Evolutionary conservation across 495 filamentous ascomycete genomes (phyloP).

Genomic region (Trichoderma asperelloides): DNA sequence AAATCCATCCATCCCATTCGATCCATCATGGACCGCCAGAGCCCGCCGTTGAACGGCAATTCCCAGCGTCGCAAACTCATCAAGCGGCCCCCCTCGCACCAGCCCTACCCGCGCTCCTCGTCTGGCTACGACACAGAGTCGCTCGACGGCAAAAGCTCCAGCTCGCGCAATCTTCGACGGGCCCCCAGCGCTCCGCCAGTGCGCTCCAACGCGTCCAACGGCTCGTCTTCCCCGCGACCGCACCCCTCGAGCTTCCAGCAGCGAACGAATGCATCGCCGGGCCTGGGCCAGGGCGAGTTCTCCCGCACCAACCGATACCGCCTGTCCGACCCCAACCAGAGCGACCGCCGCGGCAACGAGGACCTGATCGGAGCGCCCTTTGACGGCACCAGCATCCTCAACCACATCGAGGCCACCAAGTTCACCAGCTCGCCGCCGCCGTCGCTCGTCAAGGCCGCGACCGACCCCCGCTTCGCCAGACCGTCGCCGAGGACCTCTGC

Average conservation of each 20-base stretch:
- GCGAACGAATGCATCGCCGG: constrained; percentile 27
- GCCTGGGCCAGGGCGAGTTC: constrained; percentile 27
- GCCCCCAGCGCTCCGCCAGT: constrained; percentile 59
- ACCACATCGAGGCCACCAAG: constrained; percentile 52
- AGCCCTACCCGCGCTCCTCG: constrained; percentile 30
- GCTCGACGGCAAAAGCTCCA: constrained; percentile 42
- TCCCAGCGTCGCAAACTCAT: constrained; percentile 43
- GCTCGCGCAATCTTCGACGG: constrained; percentile 52
- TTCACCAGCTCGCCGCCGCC: constrained; percentile 21
- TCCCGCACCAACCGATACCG: constrained; percentile 16
- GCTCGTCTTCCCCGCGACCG: constrained; percentile 32
- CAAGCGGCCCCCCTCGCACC: constrained; percentile 41
- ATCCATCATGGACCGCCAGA: constrained; percentile 35
- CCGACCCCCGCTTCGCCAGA: constrained; percentile 49
- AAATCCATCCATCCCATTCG: not conserved
- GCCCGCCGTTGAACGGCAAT: constrained; percentile 20
- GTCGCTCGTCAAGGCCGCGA: constrained; percentile 36
- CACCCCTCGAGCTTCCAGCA: constrained; percentile 13
- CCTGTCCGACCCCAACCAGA: constrained; percentile 23
- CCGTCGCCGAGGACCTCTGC: constrained; percentile 67
- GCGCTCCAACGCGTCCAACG: constrained; percentile 32
- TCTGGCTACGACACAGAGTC: constrained; percentile 34
- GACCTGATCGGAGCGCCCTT: constrained; percentile 63
- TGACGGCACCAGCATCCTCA: constrained; percentile 60
- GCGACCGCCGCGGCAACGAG: constrained; percentile 41